Base-by-base conservation (phyloP, 106 monocot genomes). In the Gastrodia elata region DNA sequence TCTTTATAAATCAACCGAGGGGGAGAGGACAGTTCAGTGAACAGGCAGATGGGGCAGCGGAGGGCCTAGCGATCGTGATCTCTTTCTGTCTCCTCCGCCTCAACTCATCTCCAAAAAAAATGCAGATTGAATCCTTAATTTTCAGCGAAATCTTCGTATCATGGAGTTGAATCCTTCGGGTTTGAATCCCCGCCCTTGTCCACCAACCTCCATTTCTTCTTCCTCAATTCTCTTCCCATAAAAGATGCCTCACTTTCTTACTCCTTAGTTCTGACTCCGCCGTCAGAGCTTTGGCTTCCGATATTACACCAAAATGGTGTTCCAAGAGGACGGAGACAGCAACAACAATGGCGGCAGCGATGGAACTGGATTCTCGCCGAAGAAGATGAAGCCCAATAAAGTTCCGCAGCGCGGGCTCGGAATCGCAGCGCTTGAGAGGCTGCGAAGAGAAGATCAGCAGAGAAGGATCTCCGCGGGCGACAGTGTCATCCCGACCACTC, bases 351-450 rank as follows among this genome's bases (percentile, higher is more conserved):
- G 20, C 67, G 13, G 36, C 67, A 27, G 37, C 2, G 37, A 38
- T 1, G 38, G 18, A 38, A 37, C 8, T 27, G 18, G 67, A 14
- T 18, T 25, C 18, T 16, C 71, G 26, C 36, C 65, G 14, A 93
- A 89, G 81, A 94, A 84, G 65, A 70, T 61, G 13, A 86, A 86
- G 68, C 64, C 65, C 26, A 82, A 84, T 70, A 90, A 84, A 70
- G 34, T 76, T 25, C 91, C 94, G 10, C 94, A 91, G 78, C 87
- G 94, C 3, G 94, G 94, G n/a, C 83, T 91, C 33, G 88, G 94
- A 0, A 88, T 94, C 38, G 91, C 88, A 8, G 84, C 88, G 74
- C 86, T 94, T 30, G 94, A 94, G 84, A 86, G 82, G 74, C 74
- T 91, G 48, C 72, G 87, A 28, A 65, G 84, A n/a, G 84, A 81